Evolutionary conservation across 257 asterid genomes (phyloP), one percentile per base, ranked within the genome.

Genomic region (Paraleonurus japonicus): DNA sequence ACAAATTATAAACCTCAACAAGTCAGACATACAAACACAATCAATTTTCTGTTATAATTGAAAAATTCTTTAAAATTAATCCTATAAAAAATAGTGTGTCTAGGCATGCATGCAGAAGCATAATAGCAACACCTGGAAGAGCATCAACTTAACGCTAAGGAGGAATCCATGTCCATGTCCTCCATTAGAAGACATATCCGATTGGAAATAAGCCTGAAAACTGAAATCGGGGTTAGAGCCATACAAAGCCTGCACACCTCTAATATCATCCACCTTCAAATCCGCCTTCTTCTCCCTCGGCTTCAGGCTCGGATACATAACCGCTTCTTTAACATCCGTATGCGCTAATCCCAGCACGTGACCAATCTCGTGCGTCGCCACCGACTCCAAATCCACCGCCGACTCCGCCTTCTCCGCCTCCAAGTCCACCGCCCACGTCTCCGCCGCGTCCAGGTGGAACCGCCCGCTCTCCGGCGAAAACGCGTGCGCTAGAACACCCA

Each of bases 301-400:
- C 50, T 71, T 80, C 86, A 94, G 59, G 71, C 85, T 89, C 41
- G 98, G 97, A 60, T 84, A 90, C 98, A 94, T 94, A n/a, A 91
- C 85, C 47, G 98, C 89, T 37, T 85, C 92, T 32, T 72, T 81
- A 7, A 73, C 86, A 6, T 70, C 73, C 43, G 86, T 74, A 65
- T 94, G 97, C 7, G 81, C 91, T 76, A 93, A 63, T 3, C 98
- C 97, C 69, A 93, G 64, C 76, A 93, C 55, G 54, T 93, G 96
- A 8, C 98, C 97, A 0, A 93, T 93, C 79, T 93, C 97, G 35
- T 93, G 97, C 12, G 92, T 87, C 43, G 96, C 97, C 79, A 90
- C 95, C 16, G 98, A 93, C 79, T 93, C 98, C 82, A 93, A 75
- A 58, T 93, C 97, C 45, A 93, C 85, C 3, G 97, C 98, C 6